Evolutionary conservation across 768 basidiomycete species (phyloP), one percentile per base, ranked within the genome.

Genomic region (Amanita rubescens): DNA sequence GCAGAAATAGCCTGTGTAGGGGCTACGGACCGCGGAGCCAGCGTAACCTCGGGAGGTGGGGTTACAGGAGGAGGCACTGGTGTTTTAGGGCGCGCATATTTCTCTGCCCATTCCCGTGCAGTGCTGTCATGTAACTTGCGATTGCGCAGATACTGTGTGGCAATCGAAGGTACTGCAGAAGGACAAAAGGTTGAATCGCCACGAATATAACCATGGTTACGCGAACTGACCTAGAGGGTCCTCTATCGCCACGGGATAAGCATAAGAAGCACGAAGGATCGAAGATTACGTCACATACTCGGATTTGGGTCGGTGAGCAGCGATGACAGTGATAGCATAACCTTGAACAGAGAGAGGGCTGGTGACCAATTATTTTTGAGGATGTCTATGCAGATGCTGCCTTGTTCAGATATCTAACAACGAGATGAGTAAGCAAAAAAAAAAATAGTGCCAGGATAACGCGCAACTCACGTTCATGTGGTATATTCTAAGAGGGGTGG

Each of bases 351-450:
- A 2, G 92, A 94, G 19, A 97, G 69, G 2, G 94, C 94, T 6
- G 94, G 94, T 1, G 90, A 94, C 94, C 94, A 97, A 62, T 90
- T 88, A 62, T 83, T 79, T 71, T 97, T 96, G 55, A 97, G 78
- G 48, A 95, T 91, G 69, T 96, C 89, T 59, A 93, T 88, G 63
- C 89, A 92, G 50, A 91, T 85, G 58, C 75, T 77, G 39, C 87
- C 89, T 49, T 79, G 77, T 54, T 89, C 87, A 48, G 84, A 85
- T 42, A 90, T 89, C 75, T 80, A 45, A 20, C 41, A 9, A 19
- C 27, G 39, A 19, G 45, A 15, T 27, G 34, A 27, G 14, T 50
- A 20, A 56, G 19, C 49, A 35, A 20, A 14, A 27, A 35, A 20
- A 14, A 27, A 30, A 27, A 14, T 32, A 49, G 58, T 48, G 33